phyloP scores from a whole-genome alignment of 495 filamentous ascomycete genomes.

The Filosporella fistucella region DNA sequence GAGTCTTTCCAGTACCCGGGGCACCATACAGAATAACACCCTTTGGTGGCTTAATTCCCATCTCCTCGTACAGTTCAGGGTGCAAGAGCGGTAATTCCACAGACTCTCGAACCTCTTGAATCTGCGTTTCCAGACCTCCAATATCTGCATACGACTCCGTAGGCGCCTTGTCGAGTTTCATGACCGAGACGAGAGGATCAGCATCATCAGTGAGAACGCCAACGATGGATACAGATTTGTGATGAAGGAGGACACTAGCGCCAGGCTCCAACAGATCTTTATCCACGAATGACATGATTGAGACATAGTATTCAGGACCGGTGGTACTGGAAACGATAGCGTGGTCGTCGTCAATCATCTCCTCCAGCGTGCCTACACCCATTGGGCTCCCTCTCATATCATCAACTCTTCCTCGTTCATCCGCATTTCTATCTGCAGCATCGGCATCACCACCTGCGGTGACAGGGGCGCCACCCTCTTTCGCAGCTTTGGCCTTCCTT shows the following conservation, averaged over 20 bases:
- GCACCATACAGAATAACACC: slow-evolving; percentile 99
- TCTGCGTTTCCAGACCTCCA: slow-evolving; percentile 90
- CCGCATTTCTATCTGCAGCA: slow-evolving; percentile 75
- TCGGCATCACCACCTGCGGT: slow-evolving; percentile 47
- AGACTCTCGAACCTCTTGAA: slow-evolving; percentile 95
- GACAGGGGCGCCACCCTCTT: slow-evolving; percentile 56
- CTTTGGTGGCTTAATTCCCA: slow-evolving; percentile 99
- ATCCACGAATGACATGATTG: slow-evolving; percentile 99
- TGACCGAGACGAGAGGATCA: slow-evolving; percentile 93
- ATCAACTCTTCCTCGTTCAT: slow-evolving; percentile 93
- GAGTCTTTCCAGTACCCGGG: slow-evolving; percentile 94
- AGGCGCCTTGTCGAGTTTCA: slow-evolving; percentile 99
- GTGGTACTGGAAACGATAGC: slow-evolving; percentile 97
- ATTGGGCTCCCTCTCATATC: slow-evolving; percentile 99
- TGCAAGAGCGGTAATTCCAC: slow-evolving; percentile 95
- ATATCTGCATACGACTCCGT: slow-evolving; percentile 99
- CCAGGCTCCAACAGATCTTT: slow-evolving; percentile 97
- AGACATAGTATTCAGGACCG: slow-evolving; percentile 98
- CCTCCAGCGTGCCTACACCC: slow-evolving; percentile 96
- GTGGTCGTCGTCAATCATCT: slow-evolving; percentile 99
- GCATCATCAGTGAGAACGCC: slow-evolving; percentile 96
- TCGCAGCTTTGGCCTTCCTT: slow-evolving; percentile 81
- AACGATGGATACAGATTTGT: slow-evolving; percentile 97
- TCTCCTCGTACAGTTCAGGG: slow-evolving; percentile 98
- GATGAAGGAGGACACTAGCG: slow-evolving; percentile 91